Evolutionary conservation across 495 filamentous ascomycete species (phyloP), one percentile per base, ranked within the genome.

Genomic region (Polyplosphaeria fusca): DNA sequence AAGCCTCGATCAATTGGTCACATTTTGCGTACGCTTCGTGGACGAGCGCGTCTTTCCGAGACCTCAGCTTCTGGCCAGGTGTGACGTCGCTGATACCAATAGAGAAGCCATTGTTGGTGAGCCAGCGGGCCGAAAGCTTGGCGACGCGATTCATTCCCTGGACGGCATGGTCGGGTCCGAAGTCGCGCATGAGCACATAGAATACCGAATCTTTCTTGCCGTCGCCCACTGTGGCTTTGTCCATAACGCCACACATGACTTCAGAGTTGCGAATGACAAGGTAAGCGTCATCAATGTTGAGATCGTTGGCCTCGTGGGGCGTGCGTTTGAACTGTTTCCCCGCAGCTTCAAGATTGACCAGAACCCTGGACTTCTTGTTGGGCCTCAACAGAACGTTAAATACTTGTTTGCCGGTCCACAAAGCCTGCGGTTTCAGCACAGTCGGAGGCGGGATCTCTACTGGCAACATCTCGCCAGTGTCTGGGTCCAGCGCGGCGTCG

Each of bases 191-290:
- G 63, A 98, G 91, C 50, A 96, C 87, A 64, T 95, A 98, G 71
- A 97, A 98, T 9, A 98, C 82, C 2, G 89, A 95, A 68, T 95
- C 91, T 69, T 98, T 98, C 75, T 97, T 97, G 65, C 93, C 93
- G 12, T 86, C 88, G 60, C 93, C 93, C 38, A 98, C 87, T 0
- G 90, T 95, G 1, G 88, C 85, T 68, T 98, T 98, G 72, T 98
- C 93, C 91, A 98, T 95, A 30, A 89, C 82, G 63, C 93, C 93
- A 66, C 93, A 96, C 90, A 98, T 96, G 56, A 98, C 84, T 69
- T 96, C 93, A 0, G 91, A 96, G 64, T 97, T 96, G 37, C 93
- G 86, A 61, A 98, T 84, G 14, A 95, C 88, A 23, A 98, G 76
- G 81, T 86, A 96, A 5, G 81, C 79, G 71, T 98, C 93, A 60